A percentile compares a stretch with the other conserved stretches of the same genome.
Conservation (phyloP, 2,329 filamentous ascomycete genomes). For the Ophiognomonia clavigignenti-juglandacearum region DNA sequence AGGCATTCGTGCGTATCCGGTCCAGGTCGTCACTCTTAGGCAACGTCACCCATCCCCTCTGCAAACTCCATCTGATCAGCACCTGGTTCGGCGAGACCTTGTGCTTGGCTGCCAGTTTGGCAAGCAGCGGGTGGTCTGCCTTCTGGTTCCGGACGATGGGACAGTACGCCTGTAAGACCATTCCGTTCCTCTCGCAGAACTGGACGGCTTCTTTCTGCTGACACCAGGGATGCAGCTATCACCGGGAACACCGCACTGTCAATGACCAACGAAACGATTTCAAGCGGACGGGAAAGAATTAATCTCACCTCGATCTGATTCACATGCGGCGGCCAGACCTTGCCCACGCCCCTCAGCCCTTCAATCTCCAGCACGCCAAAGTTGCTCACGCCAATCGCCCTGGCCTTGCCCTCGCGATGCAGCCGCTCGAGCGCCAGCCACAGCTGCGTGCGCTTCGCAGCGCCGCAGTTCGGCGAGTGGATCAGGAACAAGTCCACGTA, state of each 20-base stretch:
- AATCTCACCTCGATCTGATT: conserved; percentile 14
- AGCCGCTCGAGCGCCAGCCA: conserved; percentile 9
- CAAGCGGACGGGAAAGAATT: neutral
- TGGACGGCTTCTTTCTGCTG: conserved; percentile 41
- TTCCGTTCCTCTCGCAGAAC: conserved; percentile 73
- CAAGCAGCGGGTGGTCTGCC: conserved; percentile 48
- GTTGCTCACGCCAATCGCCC: conserved; percentile 9
- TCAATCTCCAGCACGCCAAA: conserved; percentile 11
- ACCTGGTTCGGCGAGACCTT: conserved; percentile 53
- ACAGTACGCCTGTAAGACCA: conserved; percentile 42
- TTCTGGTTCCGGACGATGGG: conserved; percentile 30
- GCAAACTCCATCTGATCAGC: conserved; percentile 54
- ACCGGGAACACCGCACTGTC: neutral
- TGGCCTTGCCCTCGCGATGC: conserved; percentile 10
- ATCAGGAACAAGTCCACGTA: conserved; percentile 13
- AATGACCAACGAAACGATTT: neutral
- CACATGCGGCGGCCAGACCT: conserved; percentile 12
- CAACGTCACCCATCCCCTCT: conserved; percentile 54
- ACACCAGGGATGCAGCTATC: conserved; percentile 66
- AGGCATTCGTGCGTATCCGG: conserved; percentile 59
- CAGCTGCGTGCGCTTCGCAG: neutral
- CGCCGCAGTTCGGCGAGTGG: conserved; percentile 6
- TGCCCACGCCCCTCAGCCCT: conserved; percentile 1
- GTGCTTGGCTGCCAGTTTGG: conserved; percentile 49
- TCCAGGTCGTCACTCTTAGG: conserved; percentile 58